Evolutionary conservation across 148 eudicot genomes (phyloP).

Genomic region (Oxyria digyna): DNA sequence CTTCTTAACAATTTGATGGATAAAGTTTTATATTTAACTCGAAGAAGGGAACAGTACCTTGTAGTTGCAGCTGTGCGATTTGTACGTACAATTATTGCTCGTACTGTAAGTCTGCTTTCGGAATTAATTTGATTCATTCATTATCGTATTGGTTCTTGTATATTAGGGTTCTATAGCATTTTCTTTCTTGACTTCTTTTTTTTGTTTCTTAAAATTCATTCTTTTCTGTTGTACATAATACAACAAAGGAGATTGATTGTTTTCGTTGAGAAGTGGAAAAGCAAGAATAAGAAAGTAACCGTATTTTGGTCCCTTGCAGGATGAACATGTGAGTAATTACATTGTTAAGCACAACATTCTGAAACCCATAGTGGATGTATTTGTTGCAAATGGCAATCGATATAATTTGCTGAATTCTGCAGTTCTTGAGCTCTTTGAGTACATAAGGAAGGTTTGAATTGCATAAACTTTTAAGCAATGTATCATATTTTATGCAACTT

Average conservation of each 20-base stretch:
- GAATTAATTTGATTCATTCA: background rate
- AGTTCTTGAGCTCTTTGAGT: constrained; percentile 81
- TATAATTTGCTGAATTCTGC: constrained; percentile 86
- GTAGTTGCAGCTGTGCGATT: constrained; percentile 88
- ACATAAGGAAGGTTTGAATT: constrained; percentile 54
- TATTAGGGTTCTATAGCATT: background rate
- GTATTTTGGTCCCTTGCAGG: constrained; percentile 39
- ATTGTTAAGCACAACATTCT: constrained; percentile 69
- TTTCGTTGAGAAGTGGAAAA: background rate
- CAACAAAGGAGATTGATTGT: background rate
- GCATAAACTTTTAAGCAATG: background rate
- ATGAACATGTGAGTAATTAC: constrained; percentile 74
- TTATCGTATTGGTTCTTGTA: background rate
- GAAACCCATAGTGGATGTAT: constrained; percentile 79
- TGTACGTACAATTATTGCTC: constrained; percentile 68
- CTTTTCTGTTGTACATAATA: no score
- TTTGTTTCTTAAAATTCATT: background rate
- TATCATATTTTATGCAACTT: background rate
- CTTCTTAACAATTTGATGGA: constrained; percentile 63
- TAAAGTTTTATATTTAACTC: constrained; percentile 62
- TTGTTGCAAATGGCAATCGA: constrained; percentile 77
- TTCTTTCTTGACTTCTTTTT: background rate
- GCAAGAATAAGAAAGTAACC: background rate
- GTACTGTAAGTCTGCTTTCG: constrained; percentile 52
- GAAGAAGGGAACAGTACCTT: constrained; percentile 77